Evolutionary conservation across 805 yeast species (phyloP).

Genomic region (Candida vartiovaarae): DNA sequence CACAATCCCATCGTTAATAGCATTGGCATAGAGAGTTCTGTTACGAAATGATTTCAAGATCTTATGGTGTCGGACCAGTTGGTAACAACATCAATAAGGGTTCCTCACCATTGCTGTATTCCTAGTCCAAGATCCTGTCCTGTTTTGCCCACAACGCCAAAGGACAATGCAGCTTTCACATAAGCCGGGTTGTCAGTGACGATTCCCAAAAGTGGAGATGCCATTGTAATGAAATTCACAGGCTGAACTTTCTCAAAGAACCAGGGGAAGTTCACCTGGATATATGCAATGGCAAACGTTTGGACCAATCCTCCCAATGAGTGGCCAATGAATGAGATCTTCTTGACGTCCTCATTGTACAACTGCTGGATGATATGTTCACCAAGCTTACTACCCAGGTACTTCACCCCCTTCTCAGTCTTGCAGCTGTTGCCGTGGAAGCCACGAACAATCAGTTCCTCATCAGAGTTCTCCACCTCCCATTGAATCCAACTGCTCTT

Average conservation of each 20-base stretch:
- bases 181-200: constrained; percentile 74
- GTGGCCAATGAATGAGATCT: constrained; percentile 71
- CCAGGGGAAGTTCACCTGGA: constrained; percentile 60
- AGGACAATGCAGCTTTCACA: constrained; percentile 58
- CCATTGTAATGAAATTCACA: constrained; percentile 62
- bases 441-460: constrained; percentile 59
- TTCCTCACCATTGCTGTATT: constrained; percentile 32
- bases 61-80: constrained; percentile 58
- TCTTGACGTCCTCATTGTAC: constrained; percentile 36
- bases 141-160: constrained; percentile 74
- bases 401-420: constrained; percentile 74
- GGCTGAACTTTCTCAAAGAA: constrained; percentile 56
- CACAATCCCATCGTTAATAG: constrained; percentile 74
- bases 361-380: constrained; percentile 51
- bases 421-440: constrained; percentile 65
- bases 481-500: constrained; percentile 53
- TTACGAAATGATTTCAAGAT: constrained; percentile 49
- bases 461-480: constrained; percentile 31
- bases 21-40: constrained; percentile 71
- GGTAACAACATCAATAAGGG: constrained; percentile 61
- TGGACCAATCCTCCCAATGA: constrained; percentile 77
- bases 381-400: constrained; percentile 64
- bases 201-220: constrained; percentile 72
- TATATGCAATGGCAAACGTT: constrained; percentile 69
- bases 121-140: constrained; percentile 71